Percentiles rank a stretch among this genome's conserved stretches.
Evolutionary conservation across 345 rosid genomes (phyloP).

Genomic region (Brassica juncea): DNA sequence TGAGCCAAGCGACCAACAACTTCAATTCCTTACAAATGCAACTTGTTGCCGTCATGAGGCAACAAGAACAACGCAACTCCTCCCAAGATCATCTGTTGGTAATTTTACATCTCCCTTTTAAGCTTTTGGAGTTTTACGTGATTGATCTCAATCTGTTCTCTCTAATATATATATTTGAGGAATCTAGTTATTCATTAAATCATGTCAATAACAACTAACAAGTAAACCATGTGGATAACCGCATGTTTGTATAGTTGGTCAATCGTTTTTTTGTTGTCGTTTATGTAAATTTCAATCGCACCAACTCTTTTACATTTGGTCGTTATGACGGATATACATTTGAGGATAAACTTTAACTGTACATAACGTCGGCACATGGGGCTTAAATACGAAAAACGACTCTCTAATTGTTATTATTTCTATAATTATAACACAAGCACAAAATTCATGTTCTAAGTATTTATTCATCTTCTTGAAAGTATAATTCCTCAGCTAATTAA

Average conservation of each 20-base stretch:
- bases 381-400: background rate
- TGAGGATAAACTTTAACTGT: background rate
- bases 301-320: conserved; percentile 15
- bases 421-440: background rate
- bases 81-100: conserved; percentile 37
- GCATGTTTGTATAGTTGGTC: background rate
- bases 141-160: background rate
- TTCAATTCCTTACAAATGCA: conserved; percentile 71
- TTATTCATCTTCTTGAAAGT: background rate
- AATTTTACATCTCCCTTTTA: background rate
- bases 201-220: background rate
- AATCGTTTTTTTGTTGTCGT: background rate
- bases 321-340: conserved; percentile 15
- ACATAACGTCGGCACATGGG: background rate
- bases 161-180: background rate
- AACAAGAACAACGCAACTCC: conserved; percentile 44
- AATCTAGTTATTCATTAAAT: background rate
- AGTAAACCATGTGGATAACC: background rate
- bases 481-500: background rate
- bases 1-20: conserved; percentile 68
- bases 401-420: background rate
- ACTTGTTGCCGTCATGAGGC: conserved; percentile 63
- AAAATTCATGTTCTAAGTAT: background rate
- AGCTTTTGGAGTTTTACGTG: background rate
- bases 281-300: background rate